A percentile compares a stretch with the other conserved stretches of the same genome.
Evolutionary conservation across 805 yeast genomes (phyloP).

Genomic region (Zygosaccharomyces kombuchaensis): DNA sequence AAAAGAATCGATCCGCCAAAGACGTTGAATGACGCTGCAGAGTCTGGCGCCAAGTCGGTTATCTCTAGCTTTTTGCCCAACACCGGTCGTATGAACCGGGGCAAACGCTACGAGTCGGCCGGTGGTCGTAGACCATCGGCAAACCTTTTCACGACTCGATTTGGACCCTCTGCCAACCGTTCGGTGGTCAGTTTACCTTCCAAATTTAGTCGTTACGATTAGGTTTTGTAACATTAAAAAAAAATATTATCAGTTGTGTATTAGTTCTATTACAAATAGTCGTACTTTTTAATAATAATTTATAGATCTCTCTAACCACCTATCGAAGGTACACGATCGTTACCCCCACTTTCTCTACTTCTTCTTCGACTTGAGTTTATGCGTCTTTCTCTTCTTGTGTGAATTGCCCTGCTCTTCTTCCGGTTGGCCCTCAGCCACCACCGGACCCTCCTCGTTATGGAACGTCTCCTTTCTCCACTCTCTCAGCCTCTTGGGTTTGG

Average conservation of each 20-base stretch:
- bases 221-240: not conserved
- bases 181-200: conserved; percentile 16
- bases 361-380: not conserved
- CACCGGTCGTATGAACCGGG: conserved; percentile 3
- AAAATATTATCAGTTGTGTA: not conserved
- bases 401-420: not conserved
- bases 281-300: not conserved
- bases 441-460: conserved; percentile 50
- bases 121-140: conserved; percentile 10
- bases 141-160: conserved; percentile 3
- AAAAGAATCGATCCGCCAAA: conserved; percentile 34
- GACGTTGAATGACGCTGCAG: conserved; percentile 34
- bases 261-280: conserved; percentile 3
- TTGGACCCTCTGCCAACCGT: conserved; percentile 11
- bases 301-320: not conserved
- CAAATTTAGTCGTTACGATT: conserved; percentile 17
- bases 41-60: conserved; percentile 35
- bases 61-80: conserved; percentile 26
- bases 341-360: not conserved
- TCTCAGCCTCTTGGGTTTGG: conserved; percentile 74
- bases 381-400: conserved; percentile 3
- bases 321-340: not conserved
- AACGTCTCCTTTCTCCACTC: conserved; percentile 90
- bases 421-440: not conserved
- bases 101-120: conserved; percentile 5